These are phyloP conservation scores for Ustilago trichophora DNA, from an alignment of 1,284 basidiomycete species.

Conservation along the genomic window DNA sequence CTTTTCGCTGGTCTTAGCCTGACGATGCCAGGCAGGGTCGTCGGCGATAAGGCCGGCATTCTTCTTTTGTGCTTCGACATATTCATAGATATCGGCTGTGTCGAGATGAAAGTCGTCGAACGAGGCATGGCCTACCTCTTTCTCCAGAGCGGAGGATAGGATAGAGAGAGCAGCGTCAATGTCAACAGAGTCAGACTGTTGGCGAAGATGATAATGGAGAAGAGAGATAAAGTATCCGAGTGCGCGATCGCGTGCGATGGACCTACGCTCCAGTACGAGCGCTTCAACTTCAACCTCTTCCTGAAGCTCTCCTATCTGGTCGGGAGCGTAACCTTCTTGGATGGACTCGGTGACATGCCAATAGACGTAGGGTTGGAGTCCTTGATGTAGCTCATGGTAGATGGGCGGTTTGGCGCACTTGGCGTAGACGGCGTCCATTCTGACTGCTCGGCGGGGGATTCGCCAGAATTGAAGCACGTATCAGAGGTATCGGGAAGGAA, in stretches of 20 bases:
- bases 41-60: conserved; percentile 18
- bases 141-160: conserved; percentile 9
- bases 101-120: conserved; percentile 17
- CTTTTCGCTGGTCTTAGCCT: neutral
- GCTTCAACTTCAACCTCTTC: conserved; percentile 36
- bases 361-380: conserved; percentile 34
- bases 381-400: conserved; percentile 17
- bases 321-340: conserved; percentile 21
- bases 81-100: conserved; percentile 20
- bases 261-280: conserved; percentile 28
- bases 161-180: conserved; percentile 6
- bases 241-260: conserved; percentile 23
- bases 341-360: conserved; percentile 42
- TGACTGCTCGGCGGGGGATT: conserved; percentile 13
- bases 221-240: conserved; percentile 31
- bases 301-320: conserved; percentile 25
- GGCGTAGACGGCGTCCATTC: conserved; percentile 14
- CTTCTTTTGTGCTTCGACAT: conserved; percentile 27
- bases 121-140: neutral
- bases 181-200: neutral
- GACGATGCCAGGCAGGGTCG: conserved; percentile 25
- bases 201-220: conserved; percentile 14
- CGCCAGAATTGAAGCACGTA: no score
- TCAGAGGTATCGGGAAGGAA: neutral
- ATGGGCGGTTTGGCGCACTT: conserved; percentile 17